A percentile compares a stretch with the other conserved stretches of the same genome.
Evolutionary conservation across 768 basidiomycete species (phyloP).

Genomic region (Serendipita sp.): DNA sequence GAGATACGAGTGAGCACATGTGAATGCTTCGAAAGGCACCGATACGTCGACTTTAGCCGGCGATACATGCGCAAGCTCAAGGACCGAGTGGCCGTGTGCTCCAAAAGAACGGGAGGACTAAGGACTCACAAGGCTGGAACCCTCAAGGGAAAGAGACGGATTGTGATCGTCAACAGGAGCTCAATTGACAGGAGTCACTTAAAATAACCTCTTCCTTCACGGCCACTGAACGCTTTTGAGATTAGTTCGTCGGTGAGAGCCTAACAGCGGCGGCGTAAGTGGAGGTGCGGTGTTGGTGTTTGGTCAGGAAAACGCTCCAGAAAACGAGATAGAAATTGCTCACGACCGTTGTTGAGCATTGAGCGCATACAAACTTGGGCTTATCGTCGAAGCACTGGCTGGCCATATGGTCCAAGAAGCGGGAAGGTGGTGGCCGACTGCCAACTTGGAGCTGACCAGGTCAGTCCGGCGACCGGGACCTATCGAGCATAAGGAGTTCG

Average conservation of each 20-base stretch:
- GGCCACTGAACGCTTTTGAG: constrained; percentile 3
- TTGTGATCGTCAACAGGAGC: background rate
- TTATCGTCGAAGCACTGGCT: constrained; percentile 2
- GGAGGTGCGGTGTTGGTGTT: background rate
- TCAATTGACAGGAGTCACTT: background rate
- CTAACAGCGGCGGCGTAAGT: background rate
- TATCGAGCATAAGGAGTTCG: background rate
- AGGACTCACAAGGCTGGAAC: background rate
- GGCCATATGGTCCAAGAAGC: constrained; percentile 1
- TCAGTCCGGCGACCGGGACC: background rate
- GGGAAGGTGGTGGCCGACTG: background rate
- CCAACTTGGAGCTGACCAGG: background rate
- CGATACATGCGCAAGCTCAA: background rate
- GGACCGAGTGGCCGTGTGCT: background rate
- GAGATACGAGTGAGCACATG: background rate
- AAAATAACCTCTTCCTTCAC: constrained; percentile 4
- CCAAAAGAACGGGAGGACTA: background rate
- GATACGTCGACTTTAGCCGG: too few relatives aligned
- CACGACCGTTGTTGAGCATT: constrained; percentile 1
- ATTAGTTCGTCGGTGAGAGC: background rate
- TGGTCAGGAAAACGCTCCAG: background rate
- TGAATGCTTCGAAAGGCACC: background rate
- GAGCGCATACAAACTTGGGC: background rate
- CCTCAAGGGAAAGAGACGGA: background rate
- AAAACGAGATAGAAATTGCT: background rate